phyloP scores from a whole-genome alignment of 345 rosid species.

The Euphorbia pulcherrima region DNA sequence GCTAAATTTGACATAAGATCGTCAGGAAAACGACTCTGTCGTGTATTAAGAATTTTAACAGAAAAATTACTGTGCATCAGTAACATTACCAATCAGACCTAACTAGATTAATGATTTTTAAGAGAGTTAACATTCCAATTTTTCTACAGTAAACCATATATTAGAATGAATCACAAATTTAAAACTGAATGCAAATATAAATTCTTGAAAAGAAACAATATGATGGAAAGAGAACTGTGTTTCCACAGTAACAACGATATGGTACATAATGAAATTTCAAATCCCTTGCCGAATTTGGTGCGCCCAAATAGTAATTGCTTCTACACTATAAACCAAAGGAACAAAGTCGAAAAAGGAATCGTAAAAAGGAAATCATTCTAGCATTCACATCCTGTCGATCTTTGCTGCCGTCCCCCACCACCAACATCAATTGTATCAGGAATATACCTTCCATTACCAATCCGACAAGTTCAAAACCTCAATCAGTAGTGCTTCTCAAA shows the following conservation, averaged over 20 bases:
- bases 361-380: slow-evolving; percentile 18
- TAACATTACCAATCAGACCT: neutral
- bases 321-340: neutral
- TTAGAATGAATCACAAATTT: neutral
- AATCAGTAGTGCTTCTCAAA: slow-evolving; percentile 1
- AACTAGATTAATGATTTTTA: neutral
- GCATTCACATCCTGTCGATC: slow-evolving; percentile 77
- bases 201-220: neutral
- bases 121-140: neutral
- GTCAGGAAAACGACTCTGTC: no score
- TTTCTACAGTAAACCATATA: neutral
- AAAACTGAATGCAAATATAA: neutral
- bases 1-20: no score
- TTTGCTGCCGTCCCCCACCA: slow-evolving; percentile 49
- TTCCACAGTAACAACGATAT: neutral
- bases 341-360: neutral
- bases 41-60: no score
- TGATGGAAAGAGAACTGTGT: neutral
- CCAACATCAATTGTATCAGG: slow-evolving; percentile 73
- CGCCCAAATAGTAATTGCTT: neutral
- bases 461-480: slow-evolving; percentile 9
- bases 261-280: neutral
- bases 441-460: slow-evolving; percentile 45
- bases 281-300: neutral
- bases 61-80: no score